Conservation (phyloP, 176 grass and related monocot species). For the Oryza nivara region DNA sequence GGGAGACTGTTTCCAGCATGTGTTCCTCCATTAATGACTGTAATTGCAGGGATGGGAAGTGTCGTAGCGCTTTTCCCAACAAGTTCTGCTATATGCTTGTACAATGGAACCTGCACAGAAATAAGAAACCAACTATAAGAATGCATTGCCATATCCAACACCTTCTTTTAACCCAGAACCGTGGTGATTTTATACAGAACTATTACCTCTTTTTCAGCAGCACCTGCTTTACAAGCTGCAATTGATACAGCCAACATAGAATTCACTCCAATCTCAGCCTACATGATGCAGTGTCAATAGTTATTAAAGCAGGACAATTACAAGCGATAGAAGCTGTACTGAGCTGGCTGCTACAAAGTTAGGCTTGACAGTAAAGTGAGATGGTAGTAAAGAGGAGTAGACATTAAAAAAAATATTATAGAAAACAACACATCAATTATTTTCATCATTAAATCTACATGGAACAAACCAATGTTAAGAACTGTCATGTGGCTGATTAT, state of each 20-base stretch:
- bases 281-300: conserved; percentile 22
- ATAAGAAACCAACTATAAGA: conserved; percentile 33
- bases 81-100: conserved; percentile 98
- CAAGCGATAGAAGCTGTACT: background rate
- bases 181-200: conserved; percentile 8
- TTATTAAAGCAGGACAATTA: background rate
- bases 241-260: conserved; percentile 94
- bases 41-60: conserved; percentile 85
- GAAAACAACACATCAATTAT: conserved; percentile 4
- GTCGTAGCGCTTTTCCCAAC: conserved; percentile 71
- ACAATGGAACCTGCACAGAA: conserved; percentile 70
- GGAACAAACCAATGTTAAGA: background rate
- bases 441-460: conserved; percentile 15
- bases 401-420: background rate
- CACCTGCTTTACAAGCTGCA: conserved; percentile 97
- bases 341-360: background rate
- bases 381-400: conserved; percentile 16
- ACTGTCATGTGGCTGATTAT: conserved; percentile 22
- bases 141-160: background rate
- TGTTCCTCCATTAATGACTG: conserved; percentile 92
- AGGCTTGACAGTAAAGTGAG: background rate
- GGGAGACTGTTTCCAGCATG: conserved; percentile 80
- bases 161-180: background rate
- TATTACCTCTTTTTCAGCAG: conserved; percentile 91
- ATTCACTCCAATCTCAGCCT: conserved; percentile 88